Evolutionary conservation across 1,284 basidiomycete species (phyloP).

Genomic region (Ustilago hordei): DNA sequence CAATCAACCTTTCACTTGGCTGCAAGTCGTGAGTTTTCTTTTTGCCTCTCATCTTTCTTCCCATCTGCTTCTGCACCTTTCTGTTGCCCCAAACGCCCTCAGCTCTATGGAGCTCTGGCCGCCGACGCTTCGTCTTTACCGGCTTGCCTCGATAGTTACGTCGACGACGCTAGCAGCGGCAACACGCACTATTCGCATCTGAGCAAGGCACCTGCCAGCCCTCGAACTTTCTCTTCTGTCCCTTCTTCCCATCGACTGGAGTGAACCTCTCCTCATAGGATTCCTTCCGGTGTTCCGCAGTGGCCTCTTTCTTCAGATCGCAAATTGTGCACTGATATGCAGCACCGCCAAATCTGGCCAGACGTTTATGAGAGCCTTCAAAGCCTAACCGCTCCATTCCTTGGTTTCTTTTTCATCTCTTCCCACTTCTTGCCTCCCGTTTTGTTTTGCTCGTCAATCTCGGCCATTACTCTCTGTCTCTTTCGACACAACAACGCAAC

Average conservation of each 20-base stretch:
- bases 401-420: constrained; percentile 5
- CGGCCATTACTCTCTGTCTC: background rate
- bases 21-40: constrained; percentile 39
- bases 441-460: background rate
- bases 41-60: constrained; percentile 3
- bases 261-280: background rate
- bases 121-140: background rate
- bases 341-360: constrained; percentile 28
- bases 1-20: constrained; percentile 12
- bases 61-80: background rate
- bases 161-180: constrained; percentile 47
- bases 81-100: background rate
- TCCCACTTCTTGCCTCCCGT: background rate
- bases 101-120: background rate
- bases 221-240: background rate
- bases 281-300: background rate
- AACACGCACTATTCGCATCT: constrained; percentile 4
- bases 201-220: background rate
- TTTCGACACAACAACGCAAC: background rate
- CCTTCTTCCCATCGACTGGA: background rate
- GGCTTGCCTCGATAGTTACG: constrained; percentile 35
- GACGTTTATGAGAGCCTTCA: constrained; percentile 35
- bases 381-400: constrained; percentile 26
- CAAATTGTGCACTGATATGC: constrained; percentile 13
- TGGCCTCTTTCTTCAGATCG: constrained; percentile 8